phyloP scores from a whole-genome alignment of 164 flowering plant genomes.

The Macadamia integrifolia region DNA sequence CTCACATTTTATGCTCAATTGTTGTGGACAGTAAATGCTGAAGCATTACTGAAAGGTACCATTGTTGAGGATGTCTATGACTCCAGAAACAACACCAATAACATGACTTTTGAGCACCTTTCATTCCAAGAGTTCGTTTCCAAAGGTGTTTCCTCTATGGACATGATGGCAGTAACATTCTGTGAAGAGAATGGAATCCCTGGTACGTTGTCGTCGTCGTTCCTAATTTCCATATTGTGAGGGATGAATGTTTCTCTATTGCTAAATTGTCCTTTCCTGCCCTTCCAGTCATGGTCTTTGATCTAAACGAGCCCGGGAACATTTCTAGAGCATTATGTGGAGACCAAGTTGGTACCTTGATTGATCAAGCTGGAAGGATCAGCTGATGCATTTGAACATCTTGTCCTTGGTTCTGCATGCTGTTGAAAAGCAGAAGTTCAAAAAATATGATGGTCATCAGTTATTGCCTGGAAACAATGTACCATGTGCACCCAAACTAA shows the following conservation, averaged over 20 bases:
- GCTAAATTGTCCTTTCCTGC: neutral
- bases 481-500: neutral
- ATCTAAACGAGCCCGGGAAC: conserved; percentile 83
- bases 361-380: conserved; percentile 67
- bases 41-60: conserved; percentile 81
- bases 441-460: neutral
- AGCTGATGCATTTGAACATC: conserved; percentile 21
- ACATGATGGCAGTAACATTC: conserved; percentile 68
- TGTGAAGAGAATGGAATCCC: conserved; percentile 87
- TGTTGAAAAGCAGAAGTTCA: neutral
- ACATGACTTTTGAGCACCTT: conserved; percentile 53
- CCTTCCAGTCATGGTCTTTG: conserved; percentile 69
- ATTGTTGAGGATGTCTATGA: conserved; percentile 67
- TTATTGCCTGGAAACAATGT: neutral
- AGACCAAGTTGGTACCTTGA: conserved; percentile 76
- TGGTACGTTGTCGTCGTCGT: conserved; percentile 37
- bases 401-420: neutral
- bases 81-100: conserved; percentile 45
- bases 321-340: conserved; percentile 90
- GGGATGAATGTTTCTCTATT: neutral
- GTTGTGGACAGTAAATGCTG: conserved; percentile 66
- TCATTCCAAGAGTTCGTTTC: conserved; percentile 70
- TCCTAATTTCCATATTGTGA: neutral
- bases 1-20: neutral
- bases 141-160: conserved; percentile 61